Evolutionary conservation across 164 flowering plant genomes (phyloP), one percentile per base, ranked within the genome.

Genomic region (Magnolia changhungtana): DNA sequence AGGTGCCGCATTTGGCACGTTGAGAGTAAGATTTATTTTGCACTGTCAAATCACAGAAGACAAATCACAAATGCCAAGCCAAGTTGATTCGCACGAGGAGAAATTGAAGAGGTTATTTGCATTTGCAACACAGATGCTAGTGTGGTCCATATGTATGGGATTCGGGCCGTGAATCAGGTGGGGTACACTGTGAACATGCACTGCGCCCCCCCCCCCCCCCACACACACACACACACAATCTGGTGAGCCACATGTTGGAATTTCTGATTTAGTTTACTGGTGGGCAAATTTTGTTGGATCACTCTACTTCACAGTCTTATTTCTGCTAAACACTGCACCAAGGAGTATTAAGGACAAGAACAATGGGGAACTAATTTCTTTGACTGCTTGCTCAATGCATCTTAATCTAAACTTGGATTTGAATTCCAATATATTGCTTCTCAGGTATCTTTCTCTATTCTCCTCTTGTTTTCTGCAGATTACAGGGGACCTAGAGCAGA

Each of bases 401-500:
- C 58, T 23, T 55, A 55, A 50, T 23, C 11, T 29, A 70, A 29
- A 14, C 19, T 13, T 31, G 19, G 50, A 16, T 11, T 29, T 31
- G 1, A 29, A 4, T 68, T 14, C 19, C 49, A 10, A 31, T 61
- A 50, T 10, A 70, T 49, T 31, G 50, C 27, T 61, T 59, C 50
- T 61, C 19, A 21, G 63, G 7, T 7, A 13, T 29, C 31, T 75
- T 23, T 49, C 16, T 50, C 55, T 9, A 59, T 52, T 37, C 45
- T 37, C 45, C 45, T 37, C 4, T 37, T 37, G 45, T 20, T 23
- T 55, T 77, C 67, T 65, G 61, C 90, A 94, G 98, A 92, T 94
- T 29, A 84, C 95, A 63, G 74, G 21, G 71, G 80, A 80, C 73
- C 95, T 94, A 21, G 97, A 94, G 88, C 97, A 94, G 79, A 87